Conservation (phyloP, 1,284 basidiomycete genomes). For the Ustilago esculenta region DNA sequence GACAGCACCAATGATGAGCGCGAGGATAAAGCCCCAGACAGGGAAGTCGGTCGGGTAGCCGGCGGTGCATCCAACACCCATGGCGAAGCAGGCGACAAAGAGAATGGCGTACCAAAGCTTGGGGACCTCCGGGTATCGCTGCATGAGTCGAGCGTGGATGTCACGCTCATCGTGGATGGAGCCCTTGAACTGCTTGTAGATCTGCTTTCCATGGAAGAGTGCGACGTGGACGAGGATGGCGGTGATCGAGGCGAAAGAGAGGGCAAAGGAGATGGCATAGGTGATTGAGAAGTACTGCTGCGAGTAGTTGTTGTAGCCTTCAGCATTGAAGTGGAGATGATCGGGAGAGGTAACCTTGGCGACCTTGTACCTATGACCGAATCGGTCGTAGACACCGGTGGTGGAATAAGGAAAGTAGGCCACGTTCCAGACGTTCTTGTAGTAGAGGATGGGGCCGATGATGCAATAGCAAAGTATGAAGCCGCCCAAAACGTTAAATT, state of each 20-base stretch:
- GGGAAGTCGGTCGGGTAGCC: constrained; percentile 78
- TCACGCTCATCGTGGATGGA: constrained; percentile 76
- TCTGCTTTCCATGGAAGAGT: constrained; percentile 59
- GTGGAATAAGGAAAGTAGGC: constrained; percentile 54
- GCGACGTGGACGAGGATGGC: constrained; percentile 76
- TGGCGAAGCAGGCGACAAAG: constrained; percentile 74
- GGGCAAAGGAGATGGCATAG: constrained; percentile 73
- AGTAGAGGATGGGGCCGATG: constrained; percentile 57
- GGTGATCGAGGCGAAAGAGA: constrained; percentile 78
- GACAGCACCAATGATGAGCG: constrained; percentile 72
- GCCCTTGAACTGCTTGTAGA: constrained; percentile 43
- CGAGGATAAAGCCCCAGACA: constrained; percentile 77
- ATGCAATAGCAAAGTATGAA: constrained; percentile 56
- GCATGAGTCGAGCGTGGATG: constrained; percentile 85
- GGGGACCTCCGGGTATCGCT: constrained; percentile 79
- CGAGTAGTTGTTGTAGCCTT: constrained; percentile 57
- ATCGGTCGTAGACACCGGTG: constrained; percentile 56
- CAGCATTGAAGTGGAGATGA: constrained; percentile 41
- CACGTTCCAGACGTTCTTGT: constrained; percentile 56
- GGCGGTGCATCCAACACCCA: constrained; percentile 76
- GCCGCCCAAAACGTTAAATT: constrained; percentile 51
- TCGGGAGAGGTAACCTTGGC: constrained; percentile 32
- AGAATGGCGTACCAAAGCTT: constrained; percentile 71
- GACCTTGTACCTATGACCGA: constrained; percentile 50
- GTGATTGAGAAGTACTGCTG: constrained; percentile 72